Conservation (phyloP, 2,329 filamentous ascomycete species). For the Stagonosporopsis tanaceti region DNA sequence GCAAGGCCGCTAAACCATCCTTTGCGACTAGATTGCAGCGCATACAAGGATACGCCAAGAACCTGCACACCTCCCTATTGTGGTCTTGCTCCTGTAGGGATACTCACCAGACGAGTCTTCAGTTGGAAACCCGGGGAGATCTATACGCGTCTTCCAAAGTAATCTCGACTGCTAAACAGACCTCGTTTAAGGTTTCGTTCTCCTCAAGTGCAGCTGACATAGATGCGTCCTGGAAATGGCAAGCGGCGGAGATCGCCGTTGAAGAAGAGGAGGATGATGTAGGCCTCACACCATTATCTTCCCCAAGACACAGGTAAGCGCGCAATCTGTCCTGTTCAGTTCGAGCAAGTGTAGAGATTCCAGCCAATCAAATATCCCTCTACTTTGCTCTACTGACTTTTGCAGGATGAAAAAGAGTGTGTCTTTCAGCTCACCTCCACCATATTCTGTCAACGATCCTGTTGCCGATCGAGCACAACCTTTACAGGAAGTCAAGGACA, state of each 20-base stretch:
- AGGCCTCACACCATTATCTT: constrained; percentile 17
- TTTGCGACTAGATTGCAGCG: constrained; percentile 44
- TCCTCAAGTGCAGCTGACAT: constrained; percentile 26
- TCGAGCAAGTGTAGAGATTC: not conserved
- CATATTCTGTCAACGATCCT: constrained; percentile 42
- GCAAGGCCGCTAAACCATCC: constrained; percentile 45
- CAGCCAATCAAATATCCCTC: not conserved
- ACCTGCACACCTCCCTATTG: constrained; percentile 41
- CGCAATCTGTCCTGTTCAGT: too few species aligned
- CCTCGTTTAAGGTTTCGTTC: constrained; percentile 47
- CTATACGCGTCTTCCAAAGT: constrained; percentile 34
- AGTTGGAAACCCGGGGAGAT: constrained; percentile 41
- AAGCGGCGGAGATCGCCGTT: constrained; percentile 42
- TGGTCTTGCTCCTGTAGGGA: constrained; percentile 48
- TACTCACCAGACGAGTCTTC: constrained; percentile 44
- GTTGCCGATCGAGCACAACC: constrained; percentile 12
- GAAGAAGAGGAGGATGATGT: constrained; percentile 38
- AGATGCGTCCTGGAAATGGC: constrained; percentile 37
- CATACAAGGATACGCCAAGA: constrained; percentile 46
- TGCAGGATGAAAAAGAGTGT: constrained; percentile 42
- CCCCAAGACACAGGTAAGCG: constrained; percentile 32
- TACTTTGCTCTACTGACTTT: constrained; percentile 15
- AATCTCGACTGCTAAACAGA: constrained; percentile 23
- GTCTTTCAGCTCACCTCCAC: constrained; percentile 45
- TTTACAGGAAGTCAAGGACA: constrained; percentile 44